Evolutionary conservation across 352 stramenopile genomes (phyloP).

Genomic region (Phytopythium ostracodes): DNA sequence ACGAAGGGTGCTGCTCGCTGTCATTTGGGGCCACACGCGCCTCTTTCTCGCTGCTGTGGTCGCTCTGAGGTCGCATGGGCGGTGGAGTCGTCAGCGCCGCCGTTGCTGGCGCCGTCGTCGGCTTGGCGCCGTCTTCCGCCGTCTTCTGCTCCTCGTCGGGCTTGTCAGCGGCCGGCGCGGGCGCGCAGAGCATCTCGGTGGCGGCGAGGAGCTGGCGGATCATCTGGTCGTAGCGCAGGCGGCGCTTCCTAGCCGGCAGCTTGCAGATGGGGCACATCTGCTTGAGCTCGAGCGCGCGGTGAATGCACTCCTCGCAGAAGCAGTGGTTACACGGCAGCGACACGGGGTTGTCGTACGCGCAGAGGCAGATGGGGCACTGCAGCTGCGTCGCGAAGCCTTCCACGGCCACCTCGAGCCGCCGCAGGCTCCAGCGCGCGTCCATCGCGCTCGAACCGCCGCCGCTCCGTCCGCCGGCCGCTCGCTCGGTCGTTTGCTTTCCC

Average conservation of each 20-base stretch:
- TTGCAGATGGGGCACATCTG: slow-evolving; percentile 82
- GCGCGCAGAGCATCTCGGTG: slow-evolving; percentile 39
- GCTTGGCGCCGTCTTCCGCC: background rate
- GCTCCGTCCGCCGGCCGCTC: too few species aligned
- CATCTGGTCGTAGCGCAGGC: slow-evolving; percentile 70
- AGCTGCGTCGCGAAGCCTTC: slow-evolving; percentile 69
- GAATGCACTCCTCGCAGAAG: slow-evolving; percentile 87
- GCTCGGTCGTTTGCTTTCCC: too few species aligned
- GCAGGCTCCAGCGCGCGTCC: slow-evolving; percentile 27
- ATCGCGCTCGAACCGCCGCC: background rate
- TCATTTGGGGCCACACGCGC: background rate
- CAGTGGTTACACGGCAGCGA: slow-evolving; percentile 86
- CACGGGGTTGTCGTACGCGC: slow-evolving; percentile 55
- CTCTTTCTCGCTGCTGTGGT: background rate
- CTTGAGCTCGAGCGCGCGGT: slow-evolving; percentile 78
- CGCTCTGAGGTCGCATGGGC: background rate
- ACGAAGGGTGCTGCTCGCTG: background rate
- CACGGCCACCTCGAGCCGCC: slow-evolving; percentile 51
- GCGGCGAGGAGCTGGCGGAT: slow-evolving; percentile 66
- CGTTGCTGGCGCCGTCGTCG: background rate
- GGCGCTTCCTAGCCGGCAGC: slow-evolving; percentile 70
- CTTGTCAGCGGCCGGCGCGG: slow-evolving; percentile 6
- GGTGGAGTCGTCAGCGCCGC: background rate
- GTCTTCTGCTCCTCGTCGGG: background rate
- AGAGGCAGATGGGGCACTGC: slow-evolving; percentile 84